Percentiles rank a stretch among this genome's conserved stretches.
Evolutionary conservation across 352 stramenopile species (phyloP).

Genomic region (Phytophthora litchii): DNA sequence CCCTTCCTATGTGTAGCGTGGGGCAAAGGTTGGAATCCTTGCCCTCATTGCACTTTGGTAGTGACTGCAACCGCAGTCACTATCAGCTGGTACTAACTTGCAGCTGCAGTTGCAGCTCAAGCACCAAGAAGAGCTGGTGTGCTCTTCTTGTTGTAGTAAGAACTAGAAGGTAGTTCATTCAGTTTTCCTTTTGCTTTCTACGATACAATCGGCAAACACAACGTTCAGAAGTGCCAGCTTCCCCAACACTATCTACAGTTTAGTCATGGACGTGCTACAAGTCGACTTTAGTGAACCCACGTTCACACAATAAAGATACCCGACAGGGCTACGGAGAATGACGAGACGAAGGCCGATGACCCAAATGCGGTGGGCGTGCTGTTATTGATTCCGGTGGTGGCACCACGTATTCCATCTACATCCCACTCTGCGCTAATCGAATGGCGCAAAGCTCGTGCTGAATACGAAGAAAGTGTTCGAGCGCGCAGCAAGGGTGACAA

Average conservation of each 20-base stretch:
- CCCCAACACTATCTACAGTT: constrained; percentile 13
- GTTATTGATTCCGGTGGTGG: constrained; percentile 17
- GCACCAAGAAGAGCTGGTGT: too few species aligned
- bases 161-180: not conserved
- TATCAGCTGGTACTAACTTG: too few species aligned
- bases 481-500: constrained; percentile 11
- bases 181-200: constrained; percentile 11
- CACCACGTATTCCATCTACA: constrained; percentile 8
- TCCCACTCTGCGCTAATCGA: constrained; percentile 7
- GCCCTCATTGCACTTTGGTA: too few species aligned
- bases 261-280: constrained; percentile 27
- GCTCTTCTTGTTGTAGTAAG: too few species aligned
- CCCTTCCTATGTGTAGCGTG: too few species aligned
- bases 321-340: not conserved
- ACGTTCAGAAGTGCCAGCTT: constrained; percentile 23
- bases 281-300: constrained; percentile 21
- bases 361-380: constrained; percentile 2
- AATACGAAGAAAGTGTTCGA: constrained; percentile 15
- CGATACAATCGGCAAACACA: constrained; percentile 17
- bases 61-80: too few species aligned
- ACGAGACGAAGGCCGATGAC: not conserved
- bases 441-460: constrained; percentile 7
- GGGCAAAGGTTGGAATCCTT: too few species aligned
- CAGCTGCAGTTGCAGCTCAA: too few species aligned
- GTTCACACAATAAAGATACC: constrained; percentile 22